Evolutionary conservation across 345 rosid species (phyloP), one percentile per base, ranked within the genome.

Genomic region (Laguncularia racemosa): DNA sequence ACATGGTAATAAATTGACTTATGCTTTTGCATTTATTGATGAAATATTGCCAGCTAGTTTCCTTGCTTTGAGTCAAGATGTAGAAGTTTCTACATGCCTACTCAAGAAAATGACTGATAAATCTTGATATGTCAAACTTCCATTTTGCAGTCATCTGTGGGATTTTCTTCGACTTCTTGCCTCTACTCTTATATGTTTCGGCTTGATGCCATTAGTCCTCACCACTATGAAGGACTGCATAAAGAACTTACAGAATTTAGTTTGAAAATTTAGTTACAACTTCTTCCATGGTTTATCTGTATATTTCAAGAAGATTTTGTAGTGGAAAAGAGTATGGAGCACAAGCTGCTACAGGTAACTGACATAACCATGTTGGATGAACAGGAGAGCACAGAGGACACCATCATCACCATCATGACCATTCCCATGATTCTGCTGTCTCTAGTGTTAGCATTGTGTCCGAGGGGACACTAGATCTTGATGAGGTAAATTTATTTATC

Each of bases 381-480:
- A 33, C 71, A 81, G 80, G 72, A 53, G 76, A 73, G 52, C 77
- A 73, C 52, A 57, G 66, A 48, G 78, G 67, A 63, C 88, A 80
- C 74, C 78, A 66, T 51, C 63, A 60, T 43, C 55, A 50, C 52
- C 52, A 58, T 65, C 88, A 86, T 66, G 75, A 80, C 38, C 88
- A 82, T 65, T 61, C 68, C 20, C 95, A 84, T 67, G 95, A 87
- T 68, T 68, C 88, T 70, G 71, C 82, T 13, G 85, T 84, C 50
- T 81, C 95, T 19, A 84, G 89, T 64, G 81, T 84, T 51, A 82
- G 85, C 58, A 84, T 80, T 60, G 81, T 87, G 26, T 75, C 78
- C 4, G 89, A 80, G 71, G 91, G 91, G 64, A 76, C 66, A 43
- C 84, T 87, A 60, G 95, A 84, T 71, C 81, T 82, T 58, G 85